Conservation (phyloP, 371 early-diverging fungal genomes). For the Basidiobolus meristosporus region DNA sequence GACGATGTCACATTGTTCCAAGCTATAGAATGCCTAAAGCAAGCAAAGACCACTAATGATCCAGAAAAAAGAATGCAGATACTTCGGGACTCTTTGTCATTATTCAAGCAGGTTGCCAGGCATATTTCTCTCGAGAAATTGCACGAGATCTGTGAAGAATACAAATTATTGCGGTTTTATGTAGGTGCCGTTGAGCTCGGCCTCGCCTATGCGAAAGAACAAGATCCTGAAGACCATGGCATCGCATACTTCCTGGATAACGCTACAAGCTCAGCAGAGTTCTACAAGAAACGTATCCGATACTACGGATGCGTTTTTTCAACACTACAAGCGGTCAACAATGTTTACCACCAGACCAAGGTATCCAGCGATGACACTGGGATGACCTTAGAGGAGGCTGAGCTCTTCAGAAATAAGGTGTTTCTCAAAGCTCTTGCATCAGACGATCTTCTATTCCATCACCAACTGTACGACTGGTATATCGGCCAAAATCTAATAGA, state of each 20-base stretch:
- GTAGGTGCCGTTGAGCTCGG: conserved; percentile 41
- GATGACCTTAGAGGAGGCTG: not conserved
- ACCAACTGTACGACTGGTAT: conserved; percentile 46
- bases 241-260: not conserved
- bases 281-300: conserved; percentile 1
- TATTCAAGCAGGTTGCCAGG: conserved; percentile 24
- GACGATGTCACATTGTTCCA: conserved; percentile 57
- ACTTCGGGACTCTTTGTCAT: conserved; percentile 30
- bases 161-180: conserved; percentile 23
- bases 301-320: no score
- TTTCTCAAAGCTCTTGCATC: conserved; percentile 16
- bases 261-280: conserved; percentile 3
- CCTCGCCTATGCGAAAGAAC: conserved; percentile 31
- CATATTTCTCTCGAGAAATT: conserved; percentile 30
- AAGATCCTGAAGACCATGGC: not conserved
- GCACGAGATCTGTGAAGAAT: conserved; percentile 27
- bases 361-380: no score
- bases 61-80: conserved; percentile 1
- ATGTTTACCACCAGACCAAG: no score
- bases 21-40: conserved; percentile 27
- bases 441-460: conserved; percentile 45
- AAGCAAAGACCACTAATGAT: conserved; percentile 7
- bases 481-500: conserved; percentile 9
- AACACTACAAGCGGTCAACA: no score
- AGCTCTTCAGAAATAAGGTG: conserved; percentile 7